Evolutionary conservation across 2,329 filamentous ascomycete genomes (phyloP), one percentile per base, ranked within the genome.

Genomic region (Colletotrichum gloeosporioides): DNA sequence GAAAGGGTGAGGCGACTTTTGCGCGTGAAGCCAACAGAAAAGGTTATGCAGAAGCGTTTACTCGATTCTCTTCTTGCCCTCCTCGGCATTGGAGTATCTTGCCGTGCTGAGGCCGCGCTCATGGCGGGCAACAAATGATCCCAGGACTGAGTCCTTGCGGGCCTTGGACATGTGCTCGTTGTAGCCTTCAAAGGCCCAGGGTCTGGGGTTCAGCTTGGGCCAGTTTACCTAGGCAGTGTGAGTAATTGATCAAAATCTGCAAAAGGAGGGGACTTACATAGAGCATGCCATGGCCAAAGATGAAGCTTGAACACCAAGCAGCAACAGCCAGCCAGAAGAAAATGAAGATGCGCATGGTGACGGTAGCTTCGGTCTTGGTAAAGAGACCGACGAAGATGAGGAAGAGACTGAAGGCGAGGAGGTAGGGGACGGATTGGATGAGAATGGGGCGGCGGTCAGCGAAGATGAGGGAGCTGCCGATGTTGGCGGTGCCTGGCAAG

Each of bases 21-120:
- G n/a, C 22, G 8, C 22, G 8, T 29, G 10, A 44, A 39, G 18
- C 9, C 12, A n/a, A 10, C n/a, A n/a, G n/a, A n/a, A n/a, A n/a
- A n/a, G n/a, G n/a, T 31, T 3, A 3, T 22, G 13, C 22, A 62
- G 27, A 22, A 34, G 18, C 8, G 13, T 78, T 80, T 91, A 96
- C 84, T 99, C 97, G 82, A 98, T 98, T 84, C 97, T 95, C 91
- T 98, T 99, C 91, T 99, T 99, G 69, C 97, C 97, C 86, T 99
- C 97, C 85, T 99, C 97, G 71, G 98, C 92, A 80, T 94, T 97
- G 36, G 95, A 90, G 80, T 98, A 93, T 77, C 95, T 90, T 59
- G 94, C 93, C 79, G 95, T 95, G 86, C 95, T 98, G 77, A 95
- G 91, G 4, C 96, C 95, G 18, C 96, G 90, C 85, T 98, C 95